A percentile compares a stretch with the other conserved stretches of the same genome.
Evolutionary conservation across 2,329 filamentous ascomycete species (phyloP).

Genomic region (Escovopsis sp.): DNA sequence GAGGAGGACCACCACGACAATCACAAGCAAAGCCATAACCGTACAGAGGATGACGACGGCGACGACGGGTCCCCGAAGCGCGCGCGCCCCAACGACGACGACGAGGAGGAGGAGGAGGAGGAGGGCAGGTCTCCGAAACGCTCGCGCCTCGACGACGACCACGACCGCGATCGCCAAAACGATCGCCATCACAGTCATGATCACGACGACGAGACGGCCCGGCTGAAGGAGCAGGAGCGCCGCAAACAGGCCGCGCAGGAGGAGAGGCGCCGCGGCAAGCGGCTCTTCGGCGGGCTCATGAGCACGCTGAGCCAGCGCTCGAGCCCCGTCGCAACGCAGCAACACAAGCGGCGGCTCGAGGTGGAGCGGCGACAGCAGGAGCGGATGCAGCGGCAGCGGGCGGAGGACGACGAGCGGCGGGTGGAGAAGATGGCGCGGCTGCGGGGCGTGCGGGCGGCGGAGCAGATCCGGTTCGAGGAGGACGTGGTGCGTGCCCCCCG

Average conservation of each 20-base stretch:
- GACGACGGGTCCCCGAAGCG: conserved; percentile 13
- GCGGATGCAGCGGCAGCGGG: conserved; percentile 56
- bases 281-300: conserved; percentile 72
- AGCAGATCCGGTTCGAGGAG: conserved; percentile 64
- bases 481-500: conserved; percentile 45
- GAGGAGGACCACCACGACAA: conserved; percentile 11
- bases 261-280: conserved; percentile 71
- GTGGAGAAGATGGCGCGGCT: conserved; percentile 51
- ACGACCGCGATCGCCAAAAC: neutral
- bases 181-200: no score
- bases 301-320: conserved; percentile 64
- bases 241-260: conserved; percentile 32
- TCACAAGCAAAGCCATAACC: no score
- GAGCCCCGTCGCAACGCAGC: conserved; percentile 41
- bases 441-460: conserved; percentile 43
- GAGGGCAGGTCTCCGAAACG: neutral
- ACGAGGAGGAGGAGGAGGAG: conserved; percentile 1
- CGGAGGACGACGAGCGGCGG: conserved; percentile 54
- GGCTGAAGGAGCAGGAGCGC: conserved; percentile 6
- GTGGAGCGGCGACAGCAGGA: conserved; percentile 73
- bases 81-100: conserved; percentile 11
- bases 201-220: no score
- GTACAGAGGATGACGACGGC: conserved; percentile 1
- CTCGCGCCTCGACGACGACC: neutral
- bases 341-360: conserved; percentile 58